Evolutionary conservation across 2,329 filamentous ascomycete genomes (phyloP), one percentile per base, ranked within the genome.

Genomic region (Metarhizium guizhouense): DNA sequence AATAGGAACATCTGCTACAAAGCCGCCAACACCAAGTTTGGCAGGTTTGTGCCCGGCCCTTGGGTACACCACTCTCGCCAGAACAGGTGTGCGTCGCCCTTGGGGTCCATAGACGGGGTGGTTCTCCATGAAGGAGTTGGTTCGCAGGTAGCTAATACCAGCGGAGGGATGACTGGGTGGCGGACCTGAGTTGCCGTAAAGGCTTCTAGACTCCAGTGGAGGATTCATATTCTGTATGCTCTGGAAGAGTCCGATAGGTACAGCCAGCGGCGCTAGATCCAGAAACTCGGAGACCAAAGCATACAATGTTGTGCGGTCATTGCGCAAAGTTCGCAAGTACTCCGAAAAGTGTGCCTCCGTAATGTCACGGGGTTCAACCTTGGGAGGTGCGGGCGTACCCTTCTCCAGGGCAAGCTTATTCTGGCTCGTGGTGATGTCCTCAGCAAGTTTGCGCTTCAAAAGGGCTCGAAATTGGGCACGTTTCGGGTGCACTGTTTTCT

Each of bases 71-170:
- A 85, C 69, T 59, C 82, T 75, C 16, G 76, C 74, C 62, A 76
- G 64, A n/a, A 78, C 71, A 5, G 80, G 76, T 5, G 75, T 62
- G 58, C 76, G 76, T 30, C 72, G 60, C 54, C 66, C 71, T 64
- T 84, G 82, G 10, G 83, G 82, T 2, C 82, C 82, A 62, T 84
- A 84, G 25, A 83, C 61, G 2, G 82, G 78, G 65, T 85, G 81
- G 66, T 85, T 85, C 57, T 82, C 76, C 62, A 81, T 68, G 66
- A 74, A 81, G 43, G 76, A 73, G 42, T 68, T 68, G 1, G 81
- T 82, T 53, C 82, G 78, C 56, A 85, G 70, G 67, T 85, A 85
- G 54, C 81, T 83, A 53, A 85, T 72, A 57, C 82, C 82, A 36
- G 79, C 83, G 14, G 82, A 85, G 4, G 83, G 83, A 60, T 85